phyloP scores from a whole-genome alignment of 1,284 basidiomycete genomes.

The Amylostereum areolatum region DNA sequence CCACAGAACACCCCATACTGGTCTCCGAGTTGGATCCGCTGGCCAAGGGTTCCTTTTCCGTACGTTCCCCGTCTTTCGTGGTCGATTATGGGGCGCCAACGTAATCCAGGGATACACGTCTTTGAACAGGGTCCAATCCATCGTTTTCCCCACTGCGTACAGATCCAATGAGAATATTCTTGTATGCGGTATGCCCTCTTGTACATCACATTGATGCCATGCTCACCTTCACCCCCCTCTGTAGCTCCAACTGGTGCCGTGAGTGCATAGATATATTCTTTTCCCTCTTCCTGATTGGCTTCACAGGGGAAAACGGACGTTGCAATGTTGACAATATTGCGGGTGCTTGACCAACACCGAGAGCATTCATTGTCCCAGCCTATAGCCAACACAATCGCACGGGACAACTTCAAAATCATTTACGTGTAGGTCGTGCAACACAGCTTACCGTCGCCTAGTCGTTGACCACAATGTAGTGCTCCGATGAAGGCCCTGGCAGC shows the following conservation, averaged over 20 bases:
- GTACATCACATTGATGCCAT: neutral
- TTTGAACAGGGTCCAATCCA: constrained; percentile 94
- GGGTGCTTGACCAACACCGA: constrained; percentile 77
- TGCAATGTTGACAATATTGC: constrained; percentile 90
- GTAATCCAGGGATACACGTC: constrained; percentile 68
- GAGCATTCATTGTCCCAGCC: constrained; percentile 24
- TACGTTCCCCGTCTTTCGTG: constrained; percentile 30
- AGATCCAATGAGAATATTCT: constrained; percentile 95
- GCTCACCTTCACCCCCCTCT: neutral
- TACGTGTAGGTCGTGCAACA: constrained; percentile 67
- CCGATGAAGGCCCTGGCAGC: constrained; percentile 99
- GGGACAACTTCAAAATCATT: constrained; percentile 89
- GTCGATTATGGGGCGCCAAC: neutral
- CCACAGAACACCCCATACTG: constrained; percentile 68
- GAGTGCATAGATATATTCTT: constrained; percentile 25
- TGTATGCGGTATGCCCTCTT: constrained; percentile 71
- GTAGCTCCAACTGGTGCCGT: constrained; percentile 93
- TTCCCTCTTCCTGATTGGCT: constrained; percentile 1
- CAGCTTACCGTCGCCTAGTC: neutral
- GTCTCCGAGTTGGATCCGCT: constrained; percentile 77
- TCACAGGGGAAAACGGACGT: constrained; percentile 97
- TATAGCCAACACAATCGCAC: constrained; percentile 53
- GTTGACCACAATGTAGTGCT: constrained; percentile 44
- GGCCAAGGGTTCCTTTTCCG: constrained; percentile 84
- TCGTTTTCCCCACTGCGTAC: constrained; percentile 93